These are phyloP conservation scores for Colletotrichum tamarilloi DNA, from an alignment of 2,329 filamentous ascomycete species.

Conservation along the genomic window DNA sequence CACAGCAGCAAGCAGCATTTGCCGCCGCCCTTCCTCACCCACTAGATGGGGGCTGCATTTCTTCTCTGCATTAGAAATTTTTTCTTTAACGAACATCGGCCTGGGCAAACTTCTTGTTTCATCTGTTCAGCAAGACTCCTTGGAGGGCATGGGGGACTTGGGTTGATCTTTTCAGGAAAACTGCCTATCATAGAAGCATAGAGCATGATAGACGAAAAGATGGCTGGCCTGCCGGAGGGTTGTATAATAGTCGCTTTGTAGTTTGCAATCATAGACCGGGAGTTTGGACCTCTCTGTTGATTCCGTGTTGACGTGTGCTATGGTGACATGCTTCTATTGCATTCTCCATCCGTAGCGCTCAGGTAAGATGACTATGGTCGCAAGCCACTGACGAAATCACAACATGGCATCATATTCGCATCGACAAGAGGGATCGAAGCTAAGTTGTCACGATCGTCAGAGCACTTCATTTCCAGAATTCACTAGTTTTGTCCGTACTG, in stretches of 20 bases:
- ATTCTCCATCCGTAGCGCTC: too few relatives aligned
- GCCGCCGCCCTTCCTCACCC: neutral
- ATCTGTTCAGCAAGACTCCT: conserved; percentile 28
- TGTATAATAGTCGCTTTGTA: conserved; percentile 47
- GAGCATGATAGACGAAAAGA: conserved; percentile 37
- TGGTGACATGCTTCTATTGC: too few relatives aligned
- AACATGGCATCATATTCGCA: neutral
- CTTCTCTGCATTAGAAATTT: conserved; percentile 11
- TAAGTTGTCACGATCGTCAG: neutral
- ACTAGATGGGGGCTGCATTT: neutral
- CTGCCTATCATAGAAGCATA: conserved; percentile 40
- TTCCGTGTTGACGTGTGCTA: too few relatives aligned
- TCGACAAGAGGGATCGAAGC: neutral
- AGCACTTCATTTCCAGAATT: too few relatives aligned
- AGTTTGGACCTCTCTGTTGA: conserved; percentile 47
- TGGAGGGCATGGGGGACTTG: conserved; percentile 24
- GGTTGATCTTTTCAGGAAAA: conserved; percentile 34
- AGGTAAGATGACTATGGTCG: too few relatives aligned
- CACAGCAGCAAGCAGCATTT: conserved; percentile 7
- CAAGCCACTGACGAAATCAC: neutral
- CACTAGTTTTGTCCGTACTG: neutral
- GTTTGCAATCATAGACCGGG: conserved; percentile 45
- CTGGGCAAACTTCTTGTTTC: conserved; percentile 31
- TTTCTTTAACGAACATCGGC: conserved; percentile 24
- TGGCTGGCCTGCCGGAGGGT: conserved; percentile 38